A percentile compares a stretch with the other conserved stretches of the same genome.
These are phyloP conservation scores for Lagenidium giganteum DNA, from an alignment of 352 stramenopile species.

Conservation along the genomic window DNA sequence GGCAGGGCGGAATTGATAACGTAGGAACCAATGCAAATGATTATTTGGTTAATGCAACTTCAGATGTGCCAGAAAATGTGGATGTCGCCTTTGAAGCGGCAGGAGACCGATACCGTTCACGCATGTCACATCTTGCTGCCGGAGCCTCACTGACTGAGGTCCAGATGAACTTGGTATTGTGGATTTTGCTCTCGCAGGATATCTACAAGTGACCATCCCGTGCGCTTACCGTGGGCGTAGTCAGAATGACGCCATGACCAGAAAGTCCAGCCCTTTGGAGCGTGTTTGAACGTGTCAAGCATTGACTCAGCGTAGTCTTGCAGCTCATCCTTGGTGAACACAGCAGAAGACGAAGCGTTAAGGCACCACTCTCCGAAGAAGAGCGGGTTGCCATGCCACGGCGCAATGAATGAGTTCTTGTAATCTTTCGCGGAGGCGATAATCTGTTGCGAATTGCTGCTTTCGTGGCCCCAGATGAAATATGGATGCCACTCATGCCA, in stretches of 20 bases:
- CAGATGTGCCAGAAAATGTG: too few species aligned
- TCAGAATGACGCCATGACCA: conserved; percentile 1
- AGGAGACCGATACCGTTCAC: too few species aligned
- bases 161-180: too few species aligned
- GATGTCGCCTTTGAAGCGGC: too few species aligned
- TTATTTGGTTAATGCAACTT: too few species aligned
- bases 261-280: background rate
- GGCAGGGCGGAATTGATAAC: too few species aligned
- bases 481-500: conserved; percentile 48
- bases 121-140: too few species aligned
- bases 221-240: background rate
- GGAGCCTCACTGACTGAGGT: too few species aligned
- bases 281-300: conserved; percentile 10
- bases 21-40: too few species aligned
- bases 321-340: conserved; percentile 18
- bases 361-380: conserved; percentile 50
- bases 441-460: conserved; percentile 4
- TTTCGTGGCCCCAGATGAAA: conserved; percentile 32
- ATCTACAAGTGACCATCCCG: conserved; percentile 6
- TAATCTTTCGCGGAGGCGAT: conserved; percentile 20
- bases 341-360: conserved; percentile 8
- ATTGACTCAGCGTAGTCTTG: conserved; percentile 16
- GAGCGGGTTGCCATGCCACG: conserved; percentile 21
- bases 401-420: conserved; percentile 4
- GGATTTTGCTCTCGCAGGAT: background rate